Evolutionary conservation across 140 eudicot genomes (phyloP).

Genomic region (Senecio squalidus): DNA sequence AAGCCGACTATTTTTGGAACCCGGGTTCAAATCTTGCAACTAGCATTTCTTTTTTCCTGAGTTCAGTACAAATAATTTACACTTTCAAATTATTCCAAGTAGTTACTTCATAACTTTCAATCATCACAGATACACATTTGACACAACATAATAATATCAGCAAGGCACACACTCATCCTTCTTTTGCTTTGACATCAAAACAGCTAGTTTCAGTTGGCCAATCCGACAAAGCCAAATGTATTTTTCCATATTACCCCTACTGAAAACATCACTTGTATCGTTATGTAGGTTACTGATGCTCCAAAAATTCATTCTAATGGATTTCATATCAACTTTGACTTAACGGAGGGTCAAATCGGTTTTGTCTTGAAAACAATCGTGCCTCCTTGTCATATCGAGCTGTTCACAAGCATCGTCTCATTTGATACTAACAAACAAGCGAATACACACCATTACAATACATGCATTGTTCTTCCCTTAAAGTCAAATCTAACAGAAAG

Average conservation of each 20-base stretch:
- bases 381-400: slow-evolving; percentile 69
- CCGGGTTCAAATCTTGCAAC: no score
- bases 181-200: no score
- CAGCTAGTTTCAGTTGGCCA: no score
- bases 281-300: slow-evolving; percentile 81
- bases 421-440: slow-evolving; percentile 26
- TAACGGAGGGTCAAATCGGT: slow-evolving; percentile 84
- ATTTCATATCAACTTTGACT: slow-evolving; percentile 88
- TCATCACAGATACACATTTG: slow-evolving; percentile 45
- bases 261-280: slow-evolving; percentile 21
- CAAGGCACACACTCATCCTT: no score
- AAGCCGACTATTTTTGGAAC: no score
- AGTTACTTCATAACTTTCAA: slow-evolving; percentile 48
- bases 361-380: slow-evolving; percentile 79
- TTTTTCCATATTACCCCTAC: no score
- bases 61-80: slow-evolving; percentile 61
- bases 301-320: slow-evolving; percentile 98
- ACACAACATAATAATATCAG: no score
- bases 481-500: slow-evolving; percentile 37
- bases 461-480: slow-evolving; percentile 39
- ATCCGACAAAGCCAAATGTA: no score
- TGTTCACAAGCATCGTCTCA: slow-evolving; percentile 38
- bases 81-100: no score
- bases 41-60: slow-evolving; percentile 49
- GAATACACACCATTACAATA: slow-evolving; percentile 53